Base-by-base conservation (phyloP, 371 early-diverging fungal species). In the Mucor lusitanicus region DNA sequence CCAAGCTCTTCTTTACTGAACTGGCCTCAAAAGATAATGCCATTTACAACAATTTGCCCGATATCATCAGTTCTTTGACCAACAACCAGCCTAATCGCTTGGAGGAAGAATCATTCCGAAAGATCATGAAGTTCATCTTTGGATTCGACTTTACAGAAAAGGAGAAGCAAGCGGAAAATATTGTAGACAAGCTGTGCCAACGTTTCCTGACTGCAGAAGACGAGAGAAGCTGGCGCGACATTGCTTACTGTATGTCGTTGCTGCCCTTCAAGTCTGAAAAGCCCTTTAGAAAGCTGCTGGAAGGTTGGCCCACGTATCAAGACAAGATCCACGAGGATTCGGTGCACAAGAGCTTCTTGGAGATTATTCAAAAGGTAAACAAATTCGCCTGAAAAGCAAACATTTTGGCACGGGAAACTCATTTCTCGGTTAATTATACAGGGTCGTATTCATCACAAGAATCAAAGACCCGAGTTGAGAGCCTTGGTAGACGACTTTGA, bases 41-140 rank as follows among this genome's bases (percentile, higher is more conserved):
- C 8, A 91, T 99, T 21, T 98, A 97, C 83, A 99, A 98, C 84
- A 97, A 97, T 76, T 79, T 99, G 69, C 96, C 97, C 1, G 99
- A 99, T 77, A 98, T 98, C 58, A 95, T 98, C 68, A 92, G 93
- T 69, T 94, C 92, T 67, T 80, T 98, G 63, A 91, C 91, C 33
- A 85, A 78, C 35, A 80, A 81, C 13, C 80, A 80, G 21, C 75
- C 77, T 2, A 39, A 40, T 17, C 70, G 72, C 13, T 88, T 96
- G 25, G 86, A 89, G 42, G 96, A 95, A 70, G 90, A 82, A 63
- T 78, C 79, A 0, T 97, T 96, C 81, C 84, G 81, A 28, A 87
- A 85, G 39, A 95, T 98, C 62, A 96, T 98, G 95, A 90, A 91
- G 72, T 97, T 95, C 79, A 76, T 98, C 55, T 83, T 83, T 58